Evolutionary conservation across 768 basidiomycete genomes (phyloP).

Genomic region (Gymnopilus junonius): DNA sequence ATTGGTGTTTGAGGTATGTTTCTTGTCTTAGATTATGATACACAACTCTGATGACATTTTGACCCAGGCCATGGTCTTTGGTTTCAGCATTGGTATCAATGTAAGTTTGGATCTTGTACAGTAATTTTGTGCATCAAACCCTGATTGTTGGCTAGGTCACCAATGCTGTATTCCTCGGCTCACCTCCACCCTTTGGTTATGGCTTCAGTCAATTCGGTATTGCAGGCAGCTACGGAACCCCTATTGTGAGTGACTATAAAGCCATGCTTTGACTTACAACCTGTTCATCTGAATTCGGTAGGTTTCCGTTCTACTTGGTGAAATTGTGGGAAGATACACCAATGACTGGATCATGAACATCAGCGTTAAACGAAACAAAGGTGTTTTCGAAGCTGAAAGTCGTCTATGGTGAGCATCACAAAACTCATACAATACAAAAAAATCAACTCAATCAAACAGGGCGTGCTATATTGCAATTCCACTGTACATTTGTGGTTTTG

Average conservation of each 20-base stretch:
- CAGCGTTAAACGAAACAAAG: conserved; percentile 52
- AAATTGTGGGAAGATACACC: conserved; percentile 53
- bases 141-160: conserved; percentile 48
- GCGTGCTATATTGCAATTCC: conserved; percentile 63
- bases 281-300: conserved; percentile 14
- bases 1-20: conserved; percentile 53
- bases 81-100: conserved; percentile 70
- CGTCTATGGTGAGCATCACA: conserved; percentile 54
- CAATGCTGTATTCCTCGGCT: conserved; percentile 66
- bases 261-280: not conserved
- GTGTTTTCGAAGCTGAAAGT: conserved; percentile 64
- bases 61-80: conserved; percentile 55
- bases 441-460: conserved; percentile 36
- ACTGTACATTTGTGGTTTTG: conserved; percentile 64
- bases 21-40: not conserved
- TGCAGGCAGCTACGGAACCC: conserved; percentile 59
- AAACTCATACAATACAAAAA: not conserved
- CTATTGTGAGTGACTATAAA: conserved; percentile 44
- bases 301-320: conserved; percentile 58
- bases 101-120: conserved; percentile 31
- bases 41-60: not conserved
- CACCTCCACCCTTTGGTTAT: conserved; percentile 56
- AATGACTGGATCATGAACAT: conserved; percentile 57
- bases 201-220: conserved; percentile 55
- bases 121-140: not conserved